A percentile compares a stretch with the other conserved stretches of the same genome.
Evolutionary conservation across 2,329 filamentous ascomycete species (phyloP).

Genomic region (Thermoascus crustaceus): DNA sequence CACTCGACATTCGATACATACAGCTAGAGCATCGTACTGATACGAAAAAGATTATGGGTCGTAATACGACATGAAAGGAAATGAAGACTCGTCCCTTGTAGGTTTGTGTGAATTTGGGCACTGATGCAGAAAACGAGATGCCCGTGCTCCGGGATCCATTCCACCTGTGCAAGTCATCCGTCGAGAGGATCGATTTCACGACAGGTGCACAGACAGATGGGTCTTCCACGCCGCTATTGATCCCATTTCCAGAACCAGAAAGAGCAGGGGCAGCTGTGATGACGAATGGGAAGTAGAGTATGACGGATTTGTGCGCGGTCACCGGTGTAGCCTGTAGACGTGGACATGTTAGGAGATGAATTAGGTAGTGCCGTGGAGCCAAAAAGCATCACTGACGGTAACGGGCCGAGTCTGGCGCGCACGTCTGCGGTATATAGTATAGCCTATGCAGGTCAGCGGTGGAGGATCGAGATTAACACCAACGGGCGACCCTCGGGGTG

Average conservation of each 20-base stretch:
- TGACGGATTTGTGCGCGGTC: neutral
- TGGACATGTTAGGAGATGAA: no score
- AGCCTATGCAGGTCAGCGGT: conserved; percentile 15
- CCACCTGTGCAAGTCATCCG: no score
- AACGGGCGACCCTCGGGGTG: conserved; percentile 1
- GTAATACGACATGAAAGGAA: neutral
- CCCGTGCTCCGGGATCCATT: neutral
- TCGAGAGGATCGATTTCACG: no score
- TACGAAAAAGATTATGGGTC: no score
- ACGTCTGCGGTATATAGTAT: conserved; percentile 12
- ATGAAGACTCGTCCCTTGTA: neutral
- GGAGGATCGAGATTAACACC: conserved; percentile 9
- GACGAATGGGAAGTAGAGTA: neutral
- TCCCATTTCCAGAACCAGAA: neutral
- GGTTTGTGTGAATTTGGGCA: conserved; percentile 14
- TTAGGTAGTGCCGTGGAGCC: conserved; percentile 15
- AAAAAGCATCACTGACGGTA: conserved; percentile 17
- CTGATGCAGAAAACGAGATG: conserved; percentile 7
- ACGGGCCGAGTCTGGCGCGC: conserved; percentile 17
- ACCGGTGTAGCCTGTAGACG: no score
- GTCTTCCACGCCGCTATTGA: no score
- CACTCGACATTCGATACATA: no score
- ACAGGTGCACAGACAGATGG: no score
- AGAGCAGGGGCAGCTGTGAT: neutral
- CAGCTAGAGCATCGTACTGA: no score